Base-by-base conservation (phyloP, 78 protist species). In the Chrysochromulina tobinii region DNA sequence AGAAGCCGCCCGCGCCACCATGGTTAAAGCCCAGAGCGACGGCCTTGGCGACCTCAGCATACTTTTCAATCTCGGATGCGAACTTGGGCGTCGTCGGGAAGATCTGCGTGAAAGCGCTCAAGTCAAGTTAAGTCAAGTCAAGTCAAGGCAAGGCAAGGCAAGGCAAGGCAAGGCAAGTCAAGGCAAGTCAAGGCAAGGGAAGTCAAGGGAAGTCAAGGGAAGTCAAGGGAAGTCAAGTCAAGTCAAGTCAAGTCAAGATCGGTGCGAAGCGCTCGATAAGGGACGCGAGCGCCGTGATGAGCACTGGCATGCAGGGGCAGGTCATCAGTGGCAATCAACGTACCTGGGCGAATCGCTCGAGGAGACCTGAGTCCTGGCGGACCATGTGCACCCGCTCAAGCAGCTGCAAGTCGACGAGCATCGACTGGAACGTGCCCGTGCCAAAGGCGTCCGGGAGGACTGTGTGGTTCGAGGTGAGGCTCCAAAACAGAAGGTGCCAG, bases 361-460 rank as follows among this genome's bases (percentile, higher is more conserved):
- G 15, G 38, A 1, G 57, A 23, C 83, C 58, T 2, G 83, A 50
- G 54, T 50, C 83, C 57, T 75, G 83, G 27, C 83, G 54, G 25
- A 57, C 83, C 57, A 50, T 75, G 57, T 11, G 6, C 25, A 75
- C 83, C 2, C 6, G 17, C 12, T 2, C 2, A 23, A 75, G 57
- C 58, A 75, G 57, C 15, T 57, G 58, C 23, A 75, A 14, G 21
- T 75, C 83, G 57, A 2, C 18, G 12, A 75, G 83, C 83, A 75
- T 75, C 27, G 11, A 18, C 83, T 75, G 38, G 83, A 50, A 75
- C 58, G 83, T 75, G 15, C 58, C 83, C 20, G 58, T 18, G 18
- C 83, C 83, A 9, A 17, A 27, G n/a, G 83, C 83, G 57, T 75
- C 83, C 58, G 83, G 12, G 57, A 75, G 58, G n/a, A 75, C 57